A percentile compares a stretch with the other conserved stretches of the same genome.
phyloP scores from a whole-genome alignment of 257 asterid genomes.

The Pogostemon cablin region DNA sequence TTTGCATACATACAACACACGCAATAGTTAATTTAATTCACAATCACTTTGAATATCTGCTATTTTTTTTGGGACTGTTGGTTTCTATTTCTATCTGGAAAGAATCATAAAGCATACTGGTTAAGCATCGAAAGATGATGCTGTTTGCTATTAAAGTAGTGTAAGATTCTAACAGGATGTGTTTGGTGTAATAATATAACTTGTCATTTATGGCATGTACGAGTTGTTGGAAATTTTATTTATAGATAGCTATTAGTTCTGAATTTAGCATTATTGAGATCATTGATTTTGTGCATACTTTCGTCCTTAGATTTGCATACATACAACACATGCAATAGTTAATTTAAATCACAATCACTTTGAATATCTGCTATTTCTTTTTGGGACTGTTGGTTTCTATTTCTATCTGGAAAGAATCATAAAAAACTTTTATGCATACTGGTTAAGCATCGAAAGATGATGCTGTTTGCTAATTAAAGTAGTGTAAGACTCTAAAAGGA shows the following conservation, averaged over 20 bases:
- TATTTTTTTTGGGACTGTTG: slow-evolving; percentile 16
- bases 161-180: neutral
- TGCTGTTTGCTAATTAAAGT: slow-evolving; percentile 19
- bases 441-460: slow-evolving; percentile 10
- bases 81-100: slow-evolving; percentile 15
- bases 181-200: neutral
- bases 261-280: slow-evolving; percentile 12
- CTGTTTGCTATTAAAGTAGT: slow-evolving; percentile 20
- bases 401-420: slow-evolving; percentile 17
- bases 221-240: slow-evolving; percentile 4
- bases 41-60: neutral
- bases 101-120: slow-evolving; percentile 17
- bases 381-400: slow-evolving; percentile 25
- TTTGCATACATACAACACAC: neutral
- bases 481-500: neutral
- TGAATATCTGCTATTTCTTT: neutral
- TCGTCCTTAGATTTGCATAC: neutral
- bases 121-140: slow-evolving; percentile 11
- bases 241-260: neutral
- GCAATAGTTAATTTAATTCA: neutral
- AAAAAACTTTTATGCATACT: slow-evolving; percentile 16
- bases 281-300: slow-evolving; percentile 9
- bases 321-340: neutral
- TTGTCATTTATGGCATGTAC: no score
- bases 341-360: slow-evolving; percentile 9